Evolutionary conservation across 2,329 filamentous ascomycete species (phyloP).

Genomic region (Apiospora hydei): DNA sequence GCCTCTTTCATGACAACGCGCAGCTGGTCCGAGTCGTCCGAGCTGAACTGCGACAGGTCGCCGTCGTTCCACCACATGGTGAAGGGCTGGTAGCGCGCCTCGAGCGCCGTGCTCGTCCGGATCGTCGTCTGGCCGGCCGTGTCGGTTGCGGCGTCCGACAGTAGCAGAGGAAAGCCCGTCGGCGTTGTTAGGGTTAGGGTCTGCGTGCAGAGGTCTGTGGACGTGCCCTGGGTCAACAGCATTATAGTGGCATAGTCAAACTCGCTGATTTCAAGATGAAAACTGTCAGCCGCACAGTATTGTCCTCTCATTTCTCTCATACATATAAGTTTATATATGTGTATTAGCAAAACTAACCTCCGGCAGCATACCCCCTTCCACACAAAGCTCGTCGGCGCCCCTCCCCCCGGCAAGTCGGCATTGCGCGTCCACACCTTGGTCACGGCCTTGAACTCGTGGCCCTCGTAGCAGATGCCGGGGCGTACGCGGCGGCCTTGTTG

Average conservation of each 20-base stretch:
- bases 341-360: background rate
- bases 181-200: background rate
- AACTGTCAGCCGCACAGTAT: background rate
- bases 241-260: background rate
- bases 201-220: background rate
- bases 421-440: conserved; percentile 4
- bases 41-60: background rate
- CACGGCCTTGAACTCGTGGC: conserved; percentile 10
- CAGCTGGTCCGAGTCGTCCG: background rate
- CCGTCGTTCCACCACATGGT: conserved; percentile 1
- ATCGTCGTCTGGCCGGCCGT: background rate
- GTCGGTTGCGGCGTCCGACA: background rate
- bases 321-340: background rate
- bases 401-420: background rate
- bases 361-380: background rate
- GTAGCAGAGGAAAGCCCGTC: background rate
- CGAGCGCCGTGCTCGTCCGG: background rate
- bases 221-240: background rate
- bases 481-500: conserved; percentile 5
- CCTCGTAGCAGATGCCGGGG: background rate
- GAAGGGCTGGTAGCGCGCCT: conserved; percentile 10
- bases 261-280: background rate
- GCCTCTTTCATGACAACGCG: background rate
- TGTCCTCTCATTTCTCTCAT: background rate
- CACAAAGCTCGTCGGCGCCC: conserved; percentile 2